Base-by-base conservation (phyloP, 164 flowering plant species). In the Aristolochia contorta region DNA sequence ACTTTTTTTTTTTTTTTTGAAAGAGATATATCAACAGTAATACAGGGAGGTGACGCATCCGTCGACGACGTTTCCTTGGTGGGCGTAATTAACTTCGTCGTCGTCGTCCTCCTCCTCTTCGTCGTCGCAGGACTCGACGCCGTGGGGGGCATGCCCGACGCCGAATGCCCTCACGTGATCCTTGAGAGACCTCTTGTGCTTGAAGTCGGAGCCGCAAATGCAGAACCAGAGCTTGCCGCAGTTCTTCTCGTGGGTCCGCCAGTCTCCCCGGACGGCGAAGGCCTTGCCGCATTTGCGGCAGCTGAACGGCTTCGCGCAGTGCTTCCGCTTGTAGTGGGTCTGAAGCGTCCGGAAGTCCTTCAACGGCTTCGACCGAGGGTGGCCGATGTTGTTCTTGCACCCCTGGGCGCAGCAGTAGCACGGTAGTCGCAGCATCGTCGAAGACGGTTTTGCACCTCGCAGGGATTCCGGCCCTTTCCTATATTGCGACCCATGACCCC, bases 231-330 rank as follows among this genome's bases (percentile, higher is more conserved):
- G 71, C 69, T 78, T 82, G 19, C 90, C 90, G 48, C 89, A 84
- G 56, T 84, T 84, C 78, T 84, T 84, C 73, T 84, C 90, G 56
- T 84, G 91, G 18, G 91, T 85, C 64, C 88, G 69, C 92, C 89
- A 86, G 61, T 84, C 92, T 0, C 89, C 92, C 41, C 80, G 69
- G n/a, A 86, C 89, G 0, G 89, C 89, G 61, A 86, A 82, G 0
- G 77, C 61, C 69, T 86, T 86, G 8, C 76, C 80, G 51, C 92
- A 86, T 59, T 86, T 86, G 1, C 81, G 67, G 65, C 92, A 86
- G 3, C 43, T 59, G 45, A 84, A 86, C 0, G 82, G 79, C 74
- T 84, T 84, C 0, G 64, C 62, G 1, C 89, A 89, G 25, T 86
- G 92, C 78, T 84, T 86, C 19, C 92, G 61, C 74, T 84, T 86